A percentile compares a stretch with the other conserved stretches of the same genome.
Evolutionary conservation across 176 grass and related monocot genomes (phyloP).

Genomic region (Themeda triandra): DNA sequence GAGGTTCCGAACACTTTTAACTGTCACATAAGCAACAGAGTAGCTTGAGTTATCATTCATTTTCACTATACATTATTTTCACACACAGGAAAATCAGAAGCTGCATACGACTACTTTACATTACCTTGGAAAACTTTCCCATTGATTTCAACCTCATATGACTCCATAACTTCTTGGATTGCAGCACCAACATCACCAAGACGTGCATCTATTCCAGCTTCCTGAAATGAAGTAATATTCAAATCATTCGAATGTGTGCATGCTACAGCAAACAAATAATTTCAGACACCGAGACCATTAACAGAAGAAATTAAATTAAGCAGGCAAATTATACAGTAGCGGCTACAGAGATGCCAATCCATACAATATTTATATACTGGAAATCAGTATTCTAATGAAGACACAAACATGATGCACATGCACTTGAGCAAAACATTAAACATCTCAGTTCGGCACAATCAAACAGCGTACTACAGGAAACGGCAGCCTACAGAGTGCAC

Average conservation of each 20-base stretch:
- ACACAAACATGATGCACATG: not conserved
- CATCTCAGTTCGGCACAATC: not conserved
- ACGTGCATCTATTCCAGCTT: slow-evolving; percentile 93
- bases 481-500: not conserved
- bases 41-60: not conserved
- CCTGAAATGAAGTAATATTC: slow-evolving; percentile 40
- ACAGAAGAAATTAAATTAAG: not conserved
- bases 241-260: not conserved
- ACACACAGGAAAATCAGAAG: not conserved
- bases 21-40: slow-evolving; percentile 37
- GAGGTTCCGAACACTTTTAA: slow-evolving; percentile 91
- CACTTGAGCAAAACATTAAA: not conserved
- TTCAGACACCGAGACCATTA: not conserved
- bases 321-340: not conserved
- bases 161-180: slow-evolving; percentile 99
- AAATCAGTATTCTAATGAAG: not conserved
- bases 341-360: not conserved
- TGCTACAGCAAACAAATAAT: not conserved
- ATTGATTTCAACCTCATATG: slow-evolving; percentile 98
- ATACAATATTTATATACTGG: not conserved
- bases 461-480: not conserved
- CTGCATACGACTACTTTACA: not conserved
- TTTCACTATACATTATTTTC: not conserved
- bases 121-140: slow-evolving; percentile 96
- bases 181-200: slow-evolving; percentile 97